Percentiles rank a stretch among this genome's conserved stretches.
phyloP scores from a whole-genome alignment of 2,329 filamentous ascomycete species.

The Cordyceps sp. region DNA sequence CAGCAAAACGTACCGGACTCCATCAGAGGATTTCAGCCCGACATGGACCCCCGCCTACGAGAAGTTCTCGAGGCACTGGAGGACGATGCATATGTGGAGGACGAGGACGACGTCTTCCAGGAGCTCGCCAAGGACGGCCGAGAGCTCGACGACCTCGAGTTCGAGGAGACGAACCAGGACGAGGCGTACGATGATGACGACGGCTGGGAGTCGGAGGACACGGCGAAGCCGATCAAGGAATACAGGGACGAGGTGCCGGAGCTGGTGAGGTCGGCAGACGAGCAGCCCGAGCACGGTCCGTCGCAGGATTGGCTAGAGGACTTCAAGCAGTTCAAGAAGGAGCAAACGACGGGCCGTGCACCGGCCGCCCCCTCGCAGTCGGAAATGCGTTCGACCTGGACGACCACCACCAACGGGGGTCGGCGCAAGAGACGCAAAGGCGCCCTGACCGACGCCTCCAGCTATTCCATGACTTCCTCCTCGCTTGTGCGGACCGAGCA shows the following conservation, averaged over 20 bases:
- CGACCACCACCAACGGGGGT: slow-evolving; percentile 62
- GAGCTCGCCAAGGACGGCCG: slow-evolving; percentile 50
- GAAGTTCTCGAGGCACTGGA: slow-evolving; percentile 89
- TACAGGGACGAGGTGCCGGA: slow-evolving; percentile 33
- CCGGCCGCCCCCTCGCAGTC: slow-evolving; percentile 32
- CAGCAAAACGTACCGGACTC: slow-evolving; percentile 87
- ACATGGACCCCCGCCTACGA: slow-evolving; percentile 87
- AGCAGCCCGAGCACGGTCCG: slow-evolving; percentile 40
- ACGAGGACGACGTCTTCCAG: slow-evolving; percentile 79
- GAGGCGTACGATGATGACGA: slow-evolving; percentile 52
- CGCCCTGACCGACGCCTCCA: slow-evolving; percentile 72
- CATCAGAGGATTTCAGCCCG: slow-evolving; percentile 85
- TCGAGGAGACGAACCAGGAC: slow-evolving; percentile 47
- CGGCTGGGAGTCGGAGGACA: slow-evolving; percentile 91
- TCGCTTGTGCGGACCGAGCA: slow-evolving; percentile 78
- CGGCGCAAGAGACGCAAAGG: slow-evolving; percentile 90
- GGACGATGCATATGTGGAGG: slow-evolving; percentile 84
- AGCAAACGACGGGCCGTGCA: slow-evolving; percentile 35
- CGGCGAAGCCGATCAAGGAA: slow-evolving; percentile 56
- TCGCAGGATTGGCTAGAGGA: slow-evolving; percentile 80
- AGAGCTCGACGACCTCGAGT: slow-evolving; percentile 67
- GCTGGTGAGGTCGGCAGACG: slow-evolving; percentile 25
- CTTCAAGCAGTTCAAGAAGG: slow-evolving; percentile 88
- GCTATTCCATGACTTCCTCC: slow-evolving; percentile 84
- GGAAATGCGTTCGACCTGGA: slow-evolving; percentile 54